A percentile compares a stretch with the other conserved stretches of the same genome.
These are phyloP conservation scores for Euphorbia tirucalli DNA, from an alignment of 345 rosid species.

Conservation along the genomic window DNA sequence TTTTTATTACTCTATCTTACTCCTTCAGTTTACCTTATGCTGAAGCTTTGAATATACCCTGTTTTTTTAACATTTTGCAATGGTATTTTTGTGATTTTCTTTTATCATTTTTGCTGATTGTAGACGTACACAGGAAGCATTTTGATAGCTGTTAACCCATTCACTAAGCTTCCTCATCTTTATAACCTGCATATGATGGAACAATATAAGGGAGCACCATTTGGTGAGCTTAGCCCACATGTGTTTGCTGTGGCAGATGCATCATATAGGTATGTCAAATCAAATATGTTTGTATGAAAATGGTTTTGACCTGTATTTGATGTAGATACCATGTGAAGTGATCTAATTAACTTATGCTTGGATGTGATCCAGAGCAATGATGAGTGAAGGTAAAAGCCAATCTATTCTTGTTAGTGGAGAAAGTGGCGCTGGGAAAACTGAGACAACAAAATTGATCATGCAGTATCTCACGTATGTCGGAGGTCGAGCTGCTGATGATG, in stretches of 20 bases:
- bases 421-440: constrained; percentile 99
- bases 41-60: background rate
- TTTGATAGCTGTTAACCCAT: constrained; percentile 95
- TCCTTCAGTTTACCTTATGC: background rate
- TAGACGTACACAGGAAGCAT: constrained; percentile 99
- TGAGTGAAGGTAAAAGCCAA: constrained; percentile 78
- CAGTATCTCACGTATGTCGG: constrained; percentile 97
- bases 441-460: constrained; percentile 96
- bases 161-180: constrained; percentile 98
- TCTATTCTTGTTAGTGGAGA: constrained; percentile 98
- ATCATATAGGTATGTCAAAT: constrained; percentile 70
- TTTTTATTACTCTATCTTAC: background rate
- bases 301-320: constrained; percentile 14
- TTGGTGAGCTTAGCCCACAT: constrained; percentile 97
- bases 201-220: constrained; percentile 93
- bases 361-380: constrained; percentile 79
- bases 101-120: constrained; percentile 15
- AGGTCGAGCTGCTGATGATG: constrained; percentile 86
- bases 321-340: constrained; percentile 17
- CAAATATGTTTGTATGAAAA: background rate
- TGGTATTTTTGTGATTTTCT: constrained; percentile 3
- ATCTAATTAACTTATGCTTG: constrained; percentile 28
- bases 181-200: constrained; percentile 98
- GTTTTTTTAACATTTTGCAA: constrained; percentile 7
- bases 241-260: constrained; percentile 98